Evolutionary conservation across 768 basidiomycete species (phyloP), one percentile per base, ranked within the genome.

Genomic region (Tylopilus rubrobrunneus): DNA sequence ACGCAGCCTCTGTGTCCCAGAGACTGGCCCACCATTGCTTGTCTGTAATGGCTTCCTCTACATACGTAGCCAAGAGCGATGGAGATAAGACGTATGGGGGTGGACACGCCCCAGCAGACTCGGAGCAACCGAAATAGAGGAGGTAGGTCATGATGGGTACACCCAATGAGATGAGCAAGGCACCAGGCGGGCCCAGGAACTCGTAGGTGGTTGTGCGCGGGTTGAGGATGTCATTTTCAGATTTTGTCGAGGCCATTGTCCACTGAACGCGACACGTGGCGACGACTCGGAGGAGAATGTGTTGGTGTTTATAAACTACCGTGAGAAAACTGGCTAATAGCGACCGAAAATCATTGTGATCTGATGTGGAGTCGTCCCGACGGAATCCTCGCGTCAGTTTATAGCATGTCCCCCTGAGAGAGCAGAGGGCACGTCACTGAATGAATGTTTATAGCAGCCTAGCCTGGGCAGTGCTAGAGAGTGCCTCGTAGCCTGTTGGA

Each of bases 171-270:
- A 95, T 78, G 53, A 83, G 73, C 45, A 86, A 62, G 0, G 92
- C 89, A 4, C 92, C 92, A 5, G 79, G 81, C 4, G 91, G 90
- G 0, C 92, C 92, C 43, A 89, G 67, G 65, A 95, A 95, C 65
- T 95, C 92, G 70, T 87, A 93, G 41, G 74, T 67, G 0, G 75
- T 83, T 33, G 92, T 87, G 48, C 77, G 78, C 0, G 89, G 90
- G 59, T 90, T 90, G 62, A 86, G 73, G 53, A 82, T 68, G 28
- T 58, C 67, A 61, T 60, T 62, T 55, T 44, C 43, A 3, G 54
- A 31, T 47, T 62, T 61, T 34, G 51, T 57, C 29, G 60, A 48
- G 41, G 66, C 60, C 65, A 69, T 31, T 62, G 56, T 42, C 11
- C 25, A 7, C 12, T 29, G 29, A 17, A 25, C 39, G 36, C 36